These are phyloP conservation scores for Cyberlindnera petersonii DNA, from an alignment of 805 yeast species.

Conservation along the genomic window DNA sequence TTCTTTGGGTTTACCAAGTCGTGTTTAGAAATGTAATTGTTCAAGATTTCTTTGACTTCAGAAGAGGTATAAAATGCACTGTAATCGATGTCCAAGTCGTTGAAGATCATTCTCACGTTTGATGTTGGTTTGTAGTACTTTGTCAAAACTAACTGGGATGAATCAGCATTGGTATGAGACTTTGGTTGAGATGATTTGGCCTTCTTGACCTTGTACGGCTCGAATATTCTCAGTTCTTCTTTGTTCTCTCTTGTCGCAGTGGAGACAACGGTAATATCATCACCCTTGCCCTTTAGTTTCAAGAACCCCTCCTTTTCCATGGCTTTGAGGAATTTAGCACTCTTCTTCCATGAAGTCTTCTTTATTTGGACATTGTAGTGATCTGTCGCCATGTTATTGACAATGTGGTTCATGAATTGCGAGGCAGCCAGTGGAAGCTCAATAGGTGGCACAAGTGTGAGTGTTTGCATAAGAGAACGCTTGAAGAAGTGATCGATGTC, in stretches of 20 bases:
- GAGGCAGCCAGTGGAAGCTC: slow-evolving; percentile 71
- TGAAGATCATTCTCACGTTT: slow-evolving; percentile 44
- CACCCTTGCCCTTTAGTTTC: slow-evolving; percentile 79
- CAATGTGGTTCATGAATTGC: slow-evolving; percentile 63
- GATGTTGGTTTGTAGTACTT: slow-evolving; percentile 59
- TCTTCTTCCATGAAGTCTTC: slow-evolving; percentile 85
- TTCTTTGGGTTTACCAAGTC: slow-evolving; percentile 49
- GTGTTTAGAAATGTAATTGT: slow-evolving; percentile 50
- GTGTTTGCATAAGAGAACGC: slow-evolving; percentile 66
- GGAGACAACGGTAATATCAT: slow-evolving; percentile 60
- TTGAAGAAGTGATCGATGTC: slow-evolving; percentile 75
- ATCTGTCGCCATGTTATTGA: slow-evolving; percentile 69
- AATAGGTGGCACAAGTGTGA: slow-evolving; percentile 47
- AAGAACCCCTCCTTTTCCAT: slow-evolving; percentile 76
- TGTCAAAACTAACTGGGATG: slow-evolving; percentile 39
- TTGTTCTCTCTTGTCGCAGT: slow-evolving; percentile 44
- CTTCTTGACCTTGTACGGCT: slow-evolving; percentile 48
- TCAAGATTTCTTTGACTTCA: slow-evolving; percentile 52
- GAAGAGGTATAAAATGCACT: slow-evolving; percentile 44
- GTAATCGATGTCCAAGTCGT: slow-evolving; percentile 35
- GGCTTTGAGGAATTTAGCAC: slow-evolving; percentile 77
- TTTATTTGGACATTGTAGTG: slow-evolving; percentile 59
- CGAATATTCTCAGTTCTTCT: slow-evolving; percentile 52
- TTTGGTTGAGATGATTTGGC: slow-evolving; percentile 18
- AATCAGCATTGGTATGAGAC: slow-evolving; percentile 25